Conservation (phyloP, 257 asterid genomes). For the Nyctanthes arbortristis region DNA sequence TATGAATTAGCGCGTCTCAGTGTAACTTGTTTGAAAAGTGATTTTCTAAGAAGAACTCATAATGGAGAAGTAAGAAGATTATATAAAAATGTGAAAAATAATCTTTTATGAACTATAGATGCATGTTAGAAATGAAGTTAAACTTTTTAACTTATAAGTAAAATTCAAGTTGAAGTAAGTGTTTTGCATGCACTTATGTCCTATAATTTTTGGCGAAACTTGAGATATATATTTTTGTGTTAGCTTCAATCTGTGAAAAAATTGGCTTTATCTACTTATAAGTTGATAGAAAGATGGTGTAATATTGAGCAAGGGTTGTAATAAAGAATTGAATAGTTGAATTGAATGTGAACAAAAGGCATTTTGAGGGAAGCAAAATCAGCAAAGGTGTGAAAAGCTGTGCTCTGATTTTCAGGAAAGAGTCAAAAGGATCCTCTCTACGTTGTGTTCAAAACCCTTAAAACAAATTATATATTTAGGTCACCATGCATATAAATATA, state of each 20-base stretch:
- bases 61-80: too few species aligned
- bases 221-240: neutral
- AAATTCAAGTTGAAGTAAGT: too few species aligned
- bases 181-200: too few species aligned
- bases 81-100: too few species aligned
- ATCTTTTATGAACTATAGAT: too few species aligned
- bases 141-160: too few species aligned
- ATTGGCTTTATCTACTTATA: neutral
- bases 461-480: neutral
- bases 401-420: conserved; percentile 4
- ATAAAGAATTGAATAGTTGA: neutral
- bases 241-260: neutral
- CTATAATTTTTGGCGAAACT: too few species aligned
- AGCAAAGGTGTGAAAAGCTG: conserved; percentile 1
- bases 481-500: too few species aligned
- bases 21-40: too few species aligned
- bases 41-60: too few species aligned
- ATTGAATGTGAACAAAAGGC: neutral
- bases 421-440: neutral
- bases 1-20: too few species aligned
- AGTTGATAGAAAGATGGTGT: neutral
- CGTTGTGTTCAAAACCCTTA: neutral
- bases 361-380: neutral
- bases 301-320: neutral
- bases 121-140: too few species aligned